Evolutionary conservation across 2,329 filamentous ascomycete species (phyloP), one percentile per base, ranked within the genome.

Genomic region (Fusarium poae): DNA sequence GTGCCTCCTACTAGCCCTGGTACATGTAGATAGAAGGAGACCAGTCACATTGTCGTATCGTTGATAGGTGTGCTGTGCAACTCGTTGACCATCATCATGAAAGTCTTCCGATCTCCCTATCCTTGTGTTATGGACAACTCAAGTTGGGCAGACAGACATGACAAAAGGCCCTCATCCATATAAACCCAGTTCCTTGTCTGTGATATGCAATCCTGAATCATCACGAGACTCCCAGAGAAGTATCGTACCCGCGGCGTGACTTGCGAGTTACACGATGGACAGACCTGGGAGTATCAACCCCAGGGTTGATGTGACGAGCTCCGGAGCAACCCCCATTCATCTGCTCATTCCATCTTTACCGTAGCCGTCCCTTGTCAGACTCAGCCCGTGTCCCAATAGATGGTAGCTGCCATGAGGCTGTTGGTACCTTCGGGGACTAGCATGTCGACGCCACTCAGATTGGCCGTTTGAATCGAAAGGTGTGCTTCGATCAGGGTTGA

Each of bases 121-220:
- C 34, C 48, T 29, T 37, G 48, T 48, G 25, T 46, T 35, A 55
- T 40, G 49, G 42, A 69, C 57, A 52, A n/a, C 23, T 58, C 50
- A 40, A 18, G 62, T 63, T 40, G 62, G 67, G 53, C 53, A 70
- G 30, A 40, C 53, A 59, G 62, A 64, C 62, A 63, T 48, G 29
- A 51, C 25, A 66, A 58, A 58, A 60, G 53, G 35, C 42, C 51
- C 34, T 62, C 20, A 29, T 53, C 15, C 40, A 30, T 54, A 50
- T 12, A 27, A 27, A 55, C 42, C 57, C 42, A 58, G 44, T 35
- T 53, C 54, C 66, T 48, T 70, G 67, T 64, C 51, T 23, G 30
- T 58, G 39, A 48, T 34, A n/a, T 52, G 44, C 57, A 52, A 54
- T 42, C 42, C 18, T 65, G 44, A 34, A 50, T 35, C 23, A 34